Evolutionary conservation across 257 asterid species (phyloP).

Genomic region (Leonotis leonurus): DNA sequence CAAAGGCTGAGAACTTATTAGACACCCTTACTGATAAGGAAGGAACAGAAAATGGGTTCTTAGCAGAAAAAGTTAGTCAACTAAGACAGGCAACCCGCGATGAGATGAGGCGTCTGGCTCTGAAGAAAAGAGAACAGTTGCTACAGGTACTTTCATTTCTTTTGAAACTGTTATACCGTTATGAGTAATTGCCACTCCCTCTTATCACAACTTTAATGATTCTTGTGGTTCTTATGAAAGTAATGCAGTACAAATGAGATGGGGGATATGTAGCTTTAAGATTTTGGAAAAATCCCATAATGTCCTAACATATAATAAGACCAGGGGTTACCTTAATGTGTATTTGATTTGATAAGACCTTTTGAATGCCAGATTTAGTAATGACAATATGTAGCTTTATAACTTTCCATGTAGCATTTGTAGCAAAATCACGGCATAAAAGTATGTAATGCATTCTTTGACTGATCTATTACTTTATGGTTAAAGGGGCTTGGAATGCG

Average conservation of each 20-base stretch:
- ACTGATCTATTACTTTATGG: conserved; percentile 23
- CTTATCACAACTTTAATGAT: neutral
- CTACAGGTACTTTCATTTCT: conserved; percentile 58
- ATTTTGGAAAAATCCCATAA: neutral
- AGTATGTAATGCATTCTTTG: neutral
- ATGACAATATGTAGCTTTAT: neutral
- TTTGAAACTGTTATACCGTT: neutral
- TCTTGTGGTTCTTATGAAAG: neutral
- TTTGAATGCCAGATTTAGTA: neutral
- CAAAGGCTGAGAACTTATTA: conserved; percentile 94
- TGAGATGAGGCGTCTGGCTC: conserved; percentile 93
- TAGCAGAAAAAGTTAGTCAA: conserved; percentile 68
- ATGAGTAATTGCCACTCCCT: neutral
- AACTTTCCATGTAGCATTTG: neutral
- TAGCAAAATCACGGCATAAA: neutral
- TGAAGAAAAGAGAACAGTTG: conserved; percentile 74
- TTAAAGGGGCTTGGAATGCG: conserved; percentile 86
- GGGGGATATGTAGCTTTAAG: neutral
- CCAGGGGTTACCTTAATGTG: neutral
- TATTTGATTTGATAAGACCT: neutral
- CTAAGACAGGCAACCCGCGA: conserved; percentile 87
- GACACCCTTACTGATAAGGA: conserved; percentile 88
- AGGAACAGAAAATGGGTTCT: conserved; percentile 77
- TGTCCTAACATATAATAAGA: neutral
- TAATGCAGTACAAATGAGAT: neutral